phyloP scores from a whole-genome alignment of 192 early-diverging fungal species.

The Hyaloraphidium curvatum region DNA sequence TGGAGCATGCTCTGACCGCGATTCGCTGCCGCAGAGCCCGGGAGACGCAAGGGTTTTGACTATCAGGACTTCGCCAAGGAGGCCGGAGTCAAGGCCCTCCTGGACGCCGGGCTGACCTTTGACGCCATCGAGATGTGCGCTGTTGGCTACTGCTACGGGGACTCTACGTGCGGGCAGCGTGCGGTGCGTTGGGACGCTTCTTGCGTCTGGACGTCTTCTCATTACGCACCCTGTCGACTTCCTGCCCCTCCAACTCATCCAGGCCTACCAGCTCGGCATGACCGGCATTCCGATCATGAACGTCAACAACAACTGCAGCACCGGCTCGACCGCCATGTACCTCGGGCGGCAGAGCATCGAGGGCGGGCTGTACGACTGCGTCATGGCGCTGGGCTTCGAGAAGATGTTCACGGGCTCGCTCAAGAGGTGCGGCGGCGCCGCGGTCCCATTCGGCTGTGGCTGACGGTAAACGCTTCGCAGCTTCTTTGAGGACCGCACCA shows the following conservation, averaged over 20 bases:
- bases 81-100: constrained; percentile 44
- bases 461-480: neutral
- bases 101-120: constrained; percentile 48
- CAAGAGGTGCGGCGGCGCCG: neutral
- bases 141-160: constrained; percentile 24
- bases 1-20: neutral
- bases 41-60: constrained; percentile 8
- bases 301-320: constrained; percentile 38
- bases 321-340: constrained; percentile 27
- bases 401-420: constrained; percentile 26
- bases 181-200: no score
- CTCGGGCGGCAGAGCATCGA: constrained; percentile 38
- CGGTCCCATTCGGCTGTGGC: no score
- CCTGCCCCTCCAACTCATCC: no score
- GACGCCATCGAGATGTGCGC: constrained; percentile 27
- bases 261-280: constrained; percentile 60
- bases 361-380: constrained; percentile 37
- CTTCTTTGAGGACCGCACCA: neutral
- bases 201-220: no score
- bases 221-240: no score
- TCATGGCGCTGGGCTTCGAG: constrained; percentile 57
- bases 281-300: constrained; percentile 49
- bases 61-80: constrained; percentile 18
- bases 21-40: no score
- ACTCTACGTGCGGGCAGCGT: constrained; percentile 48